Evolutionary conservation across 495 filamentous ascomycete species (phyloP), one percentile per base, ranked within the genome.

Genomic region (Friedmanniomyces endolithicus): DNA sequence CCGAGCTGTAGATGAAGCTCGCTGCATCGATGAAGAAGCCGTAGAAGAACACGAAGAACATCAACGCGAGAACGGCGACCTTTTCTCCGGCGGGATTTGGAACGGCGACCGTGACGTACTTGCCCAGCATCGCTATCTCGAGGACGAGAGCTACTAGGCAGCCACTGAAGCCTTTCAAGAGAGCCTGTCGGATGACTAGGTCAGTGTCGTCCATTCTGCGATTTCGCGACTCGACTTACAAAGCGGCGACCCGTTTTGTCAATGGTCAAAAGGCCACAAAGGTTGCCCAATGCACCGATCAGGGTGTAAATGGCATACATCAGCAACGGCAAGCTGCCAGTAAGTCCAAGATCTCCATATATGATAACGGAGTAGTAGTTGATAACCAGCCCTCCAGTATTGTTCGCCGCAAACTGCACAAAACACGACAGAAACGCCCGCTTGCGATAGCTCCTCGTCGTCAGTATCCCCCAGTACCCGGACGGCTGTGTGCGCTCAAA

Each of bases 1-100:
- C 57, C 14, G 37, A 34, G 46, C 35, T 43, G 56, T 63, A 65
- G 53, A 67, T 65, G 62, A 64, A 65, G n/a, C 54, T 59, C 0
- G 63, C 58, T 17, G 63, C 63, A 41, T 67, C 64, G 60, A 70
- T 68, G 55, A 67, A 64, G 53, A 74, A 75, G 67, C 84, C 77
- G 72, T 83, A 79, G 72, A 70, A 55, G 62, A 67, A 70, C 46
- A 68, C 63, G 62, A 68, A 68, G 8, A 62, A 63, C 53, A 70
- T 69, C 54, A 67, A 62, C 29, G 62, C 63, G 45, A 65, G 57
- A 27, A 65, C 56, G 16, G 63, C 63, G 22, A 65, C 63, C 31
- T 63, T 65, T 20, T 58, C 55, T 11, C 63, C 63, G 6, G 50
- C 60, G 11, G 54, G 55, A 29, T 52, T 63, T 1, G 53, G 57